These are phyloP conservation scores for Beverwykella pulmonaria DNA, from an alignment of 495 filamentous ascomycete species.

Conservation along the genomic window DNA sequence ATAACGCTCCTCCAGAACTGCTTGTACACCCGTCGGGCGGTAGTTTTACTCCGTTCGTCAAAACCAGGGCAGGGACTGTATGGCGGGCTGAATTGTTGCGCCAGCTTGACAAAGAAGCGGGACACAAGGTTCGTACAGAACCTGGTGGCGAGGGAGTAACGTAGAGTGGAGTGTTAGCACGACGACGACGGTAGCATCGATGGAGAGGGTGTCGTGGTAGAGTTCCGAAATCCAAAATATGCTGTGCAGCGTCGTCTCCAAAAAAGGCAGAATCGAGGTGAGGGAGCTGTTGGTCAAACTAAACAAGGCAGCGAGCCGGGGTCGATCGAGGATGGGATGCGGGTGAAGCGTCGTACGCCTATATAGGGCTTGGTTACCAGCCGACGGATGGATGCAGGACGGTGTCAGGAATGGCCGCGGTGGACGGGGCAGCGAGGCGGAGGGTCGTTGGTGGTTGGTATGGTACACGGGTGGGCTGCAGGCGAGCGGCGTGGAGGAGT, in stretches of 20 bases:
- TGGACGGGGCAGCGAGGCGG: neutral
- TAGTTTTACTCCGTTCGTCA: conserved; percentile 28
- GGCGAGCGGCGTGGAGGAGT: neutral
- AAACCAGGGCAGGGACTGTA: conserved; percentile 31
- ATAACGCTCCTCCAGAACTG: conserved; percentile 39
- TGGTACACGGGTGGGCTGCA: conserved; percentile 9
- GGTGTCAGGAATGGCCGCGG: neutral
- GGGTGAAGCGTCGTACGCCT: conserved; percentile 12
- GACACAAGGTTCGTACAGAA: conserved; percentile 35
- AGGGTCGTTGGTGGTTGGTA: neutral
- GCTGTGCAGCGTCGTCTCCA: conserved; percentile 34
- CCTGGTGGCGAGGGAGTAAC: conserved; percentile 20
- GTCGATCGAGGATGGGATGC: conserved; percentile 16
- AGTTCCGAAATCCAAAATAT: conserved; percentile 22
- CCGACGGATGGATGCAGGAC: neutral
- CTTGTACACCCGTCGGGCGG: conserved; percentile 35
- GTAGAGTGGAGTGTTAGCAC: conserved; percentile 10
- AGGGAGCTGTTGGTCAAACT: neutral
- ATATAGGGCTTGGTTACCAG: conserved; percentile 15
- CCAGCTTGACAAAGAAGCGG: conserved; percentile 34
- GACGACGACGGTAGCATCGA: conserved; percentile 18
- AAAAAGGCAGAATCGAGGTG: conserved; percentile 28
- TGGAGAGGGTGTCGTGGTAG: neutral
- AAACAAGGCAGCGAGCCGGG: conserved; percentile 13
- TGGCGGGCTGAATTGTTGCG: conserved; percentile 31